Percentiles rank a stretch among this genome's conserved stretches.
These are phyloP conservation scores for Chlorociboria aeruginascens DNA, from an alignment of 495 filamentous ascomycete genomes.

Conservation along the genomic window DNA sequence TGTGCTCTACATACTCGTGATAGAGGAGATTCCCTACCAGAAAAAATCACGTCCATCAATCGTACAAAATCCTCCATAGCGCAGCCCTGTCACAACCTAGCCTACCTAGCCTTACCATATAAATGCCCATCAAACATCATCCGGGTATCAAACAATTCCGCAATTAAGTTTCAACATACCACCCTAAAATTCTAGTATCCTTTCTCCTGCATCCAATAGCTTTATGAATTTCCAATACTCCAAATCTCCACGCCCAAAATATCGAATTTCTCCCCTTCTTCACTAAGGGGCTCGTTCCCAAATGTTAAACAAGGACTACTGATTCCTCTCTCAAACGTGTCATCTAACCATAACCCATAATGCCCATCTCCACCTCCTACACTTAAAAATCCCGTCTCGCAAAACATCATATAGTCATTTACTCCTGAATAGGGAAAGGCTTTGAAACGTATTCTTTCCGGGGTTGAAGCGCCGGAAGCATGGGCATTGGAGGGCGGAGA, in stretches of 20 bases:
- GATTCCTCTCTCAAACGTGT: slow-evolving; percentile 74
- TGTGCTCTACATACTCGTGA: no score
- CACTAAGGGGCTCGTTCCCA: slow-evolving; percentile 90
- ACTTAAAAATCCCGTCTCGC: slow-evolving; percentile 73
- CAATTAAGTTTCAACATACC: neutral
- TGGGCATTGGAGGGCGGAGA: neutral
- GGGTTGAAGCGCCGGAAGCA: slow-evolving; percentile 21
- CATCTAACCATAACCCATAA: slow-evolving; percentile 89
- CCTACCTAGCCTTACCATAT: no score
- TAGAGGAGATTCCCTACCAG: no score
- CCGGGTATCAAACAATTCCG: no score
- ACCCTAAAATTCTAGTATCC: neutral
- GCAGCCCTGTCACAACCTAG: no score
- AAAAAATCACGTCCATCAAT: no score
- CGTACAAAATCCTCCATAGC: no score
- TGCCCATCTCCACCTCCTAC: slow-evolving; percentile 77
- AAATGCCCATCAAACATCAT: no score
- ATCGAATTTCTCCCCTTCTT: slow-evolving; percentile 87
- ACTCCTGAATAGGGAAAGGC: slow-evolving; percentile 92
- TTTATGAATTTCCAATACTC: slow-evolving; percentile 48
- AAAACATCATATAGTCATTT: slow-evolving; percentile 95
- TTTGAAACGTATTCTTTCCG: slow-evolving; percentile 72
- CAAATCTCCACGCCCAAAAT: slow-evolving; percentile 86
- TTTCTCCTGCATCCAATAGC: neutral
- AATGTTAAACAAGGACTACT: slow-evolving; percentile 78